A percentile compares a stretch with the other conserved stretches of the same genome.
phyloP scores from a whole-genome alignment of 164 flowering plant species.

The Annona squamosa region DNA sequence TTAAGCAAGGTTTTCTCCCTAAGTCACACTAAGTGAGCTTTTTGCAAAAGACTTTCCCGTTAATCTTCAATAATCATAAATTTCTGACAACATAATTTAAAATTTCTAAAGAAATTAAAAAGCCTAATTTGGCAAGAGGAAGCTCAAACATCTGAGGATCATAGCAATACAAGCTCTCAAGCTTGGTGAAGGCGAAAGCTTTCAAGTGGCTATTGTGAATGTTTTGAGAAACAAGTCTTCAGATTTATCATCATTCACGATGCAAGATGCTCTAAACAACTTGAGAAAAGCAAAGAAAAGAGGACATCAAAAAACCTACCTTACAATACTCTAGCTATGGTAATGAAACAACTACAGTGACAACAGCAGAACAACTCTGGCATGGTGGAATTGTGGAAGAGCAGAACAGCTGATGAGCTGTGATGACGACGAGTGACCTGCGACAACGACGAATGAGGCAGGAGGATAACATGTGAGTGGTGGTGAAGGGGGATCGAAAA shows the following conservation, averaged over 20 bases:
- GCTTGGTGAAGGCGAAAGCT: conserved; percentile 42
- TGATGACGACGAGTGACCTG: too few species aligned
- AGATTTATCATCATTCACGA: conserved; percentile 8
- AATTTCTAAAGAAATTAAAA: too few species aligned
- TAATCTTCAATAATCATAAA: background rate
- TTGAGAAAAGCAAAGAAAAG: background rate
- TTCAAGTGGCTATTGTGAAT: conserved; percentile 72
- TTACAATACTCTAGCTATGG: background rate
- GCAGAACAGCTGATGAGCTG: too few species aligned
- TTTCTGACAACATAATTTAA: background rate
- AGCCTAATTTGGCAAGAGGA: background rate
- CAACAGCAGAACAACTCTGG: background rate
- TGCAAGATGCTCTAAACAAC: too few species aligned
- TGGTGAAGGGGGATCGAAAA: too few species aligned
- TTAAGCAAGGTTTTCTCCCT: conserved; percentile 2
- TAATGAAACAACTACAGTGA: background rate
- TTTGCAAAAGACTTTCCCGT: background rate
- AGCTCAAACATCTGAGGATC: conserved; percentile 9
- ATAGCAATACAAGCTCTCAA: conserved; percentile 9
- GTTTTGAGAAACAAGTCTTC: conserved; percentile 52
- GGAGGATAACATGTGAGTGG: too few species aligned
- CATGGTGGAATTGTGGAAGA: too few species aligned
- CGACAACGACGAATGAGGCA: too few species aligned
- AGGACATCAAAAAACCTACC: background rate
- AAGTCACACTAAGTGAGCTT: background rate